Percentiles rank a stretch among this genome's conserved stretches.
These are phyloP conservation scores for Helichrysum umbraculigerum DNA, from an alignment of 129 eudicot genomes.

Conservation along the genomic window DNA sequence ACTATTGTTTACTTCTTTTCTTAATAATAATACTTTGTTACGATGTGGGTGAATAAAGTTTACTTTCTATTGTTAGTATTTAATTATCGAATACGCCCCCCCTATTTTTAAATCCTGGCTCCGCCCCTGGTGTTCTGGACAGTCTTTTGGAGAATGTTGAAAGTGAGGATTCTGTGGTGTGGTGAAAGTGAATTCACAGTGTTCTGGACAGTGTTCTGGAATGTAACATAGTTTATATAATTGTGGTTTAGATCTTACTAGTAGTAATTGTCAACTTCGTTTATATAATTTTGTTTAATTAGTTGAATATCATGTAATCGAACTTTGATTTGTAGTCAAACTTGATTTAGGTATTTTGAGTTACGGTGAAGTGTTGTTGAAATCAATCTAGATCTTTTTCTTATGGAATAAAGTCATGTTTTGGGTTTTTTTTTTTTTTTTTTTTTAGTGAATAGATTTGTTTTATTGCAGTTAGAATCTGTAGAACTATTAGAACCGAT, in stretches of 20 bases:
- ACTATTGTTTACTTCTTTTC: too few species aligned
- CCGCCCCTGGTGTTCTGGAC: too few species aligned
- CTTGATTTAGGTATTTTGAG: not conserved
- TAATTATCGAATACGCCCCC: too few species aligned
- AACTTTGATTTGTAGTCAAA: slow-evolving; percentile 14
- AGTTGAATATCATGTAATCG: slow-evolving; percentile 2
- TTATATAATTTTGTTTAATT: not conserved
- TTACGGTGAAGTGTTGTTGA: not conserved
- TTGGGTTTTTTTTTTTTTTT: not conserved
- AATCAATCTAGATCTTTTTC: slow-evolving; percentile 6
- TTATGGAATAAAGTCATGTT: not conserved
- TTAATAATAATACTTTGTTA: too few species aligned
- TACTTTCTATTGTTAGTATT: too few species aligned
- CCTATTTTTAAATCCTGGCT: too few species aligned
- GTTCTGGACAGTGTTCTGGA: too few species aligned
- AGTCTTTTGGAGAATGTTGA: too few species aligned
- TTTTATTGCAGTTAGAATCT: not conserved
- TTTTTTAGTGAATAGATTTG: not conserved
- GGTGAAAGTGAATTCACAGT: too few species aligned
- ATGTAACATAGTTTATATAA: not conserved
- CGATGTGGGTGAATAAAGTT: too few species aligned
- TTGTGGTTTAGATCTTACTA: slow-evolving; percentile 17
- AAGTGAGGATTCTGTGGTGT: too few species aligned
- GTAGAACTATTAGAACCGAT: not conserved
- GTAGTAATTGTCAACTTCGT: not conserved